A percentile compares a stretch with the other conserved stretches of the same genome.
Conservation (phyloP, 805 yeast genomes). For the Candida railenensis region DNA sequence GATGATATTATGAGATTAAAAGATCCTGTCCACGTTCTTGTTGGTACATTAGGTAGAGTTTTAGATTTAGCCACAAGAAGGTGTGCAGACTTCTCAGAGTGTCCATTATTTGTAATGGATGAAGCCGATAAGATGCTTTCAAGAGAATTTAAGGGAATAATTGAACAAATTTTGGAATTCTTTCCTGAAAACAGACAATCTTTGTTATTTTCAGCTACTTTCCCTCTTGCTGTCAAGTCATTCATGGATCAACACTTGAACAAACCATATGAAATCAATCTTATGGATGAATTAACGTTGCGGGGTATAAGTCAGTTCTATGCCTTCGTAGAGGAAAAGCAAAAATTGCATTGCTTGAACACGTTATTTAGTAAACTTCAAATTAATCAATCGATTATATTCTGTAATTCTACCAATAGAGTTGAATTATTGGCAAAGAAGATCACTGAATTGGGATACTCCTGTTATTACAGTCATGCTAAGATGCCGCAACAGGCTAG, state of each 20-base stretch:
- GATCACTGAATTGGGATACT: slow-evolving; percentile 93
- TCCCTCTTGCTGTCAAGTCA: slow-evolving; percentile 89
- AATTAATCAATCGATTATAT: slow-evolving; percentile 94
- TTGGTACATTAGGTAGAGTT: slow-evolving; percentile 98
- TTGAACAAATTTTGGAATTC: slow-evolving; percentile 80
- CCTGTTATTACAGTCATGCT: slow-evolving; percentile 96
- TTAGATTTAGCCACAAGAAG: slow-evolving; percentile 88
- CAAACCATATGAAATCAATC: slow-evolving; percentile 91
- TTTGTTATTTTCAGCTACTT: slow-evolving; percentile 89
- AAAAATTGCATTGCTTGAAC: slow-evolving; percentile 93
- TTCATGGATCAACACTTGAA: slow-evolving; percentile 89
- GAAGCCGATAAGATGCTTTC: slow-evolving; percentile 98
- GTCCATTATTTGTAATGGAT: slow-evolving; percentile 92
- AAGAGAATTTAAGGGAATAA: slow-evolving; percentile 82
- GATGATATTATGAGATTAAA: slow-evolving; percentile 92
- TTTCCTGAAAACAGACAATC: slow-evolving; percentile 76
- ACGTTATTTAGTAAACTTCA: slow-evolving; percentile 91
- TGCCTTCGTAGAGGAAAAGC: slow-evolving; percentile 97
- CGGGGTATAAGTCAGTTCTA: slow-evolving; percentile 96
- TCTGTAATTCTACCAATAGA: slow-evolving; percentile 95
- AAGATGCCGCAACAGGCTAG: slow-evolving; percentile 96
- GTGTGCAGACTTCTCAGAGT: slow-evolving; percentile 82
- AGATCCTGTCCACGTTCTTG: slow-evolving; percentile 91
- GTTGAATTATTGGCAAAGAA: slow-evolving; percentile 95
- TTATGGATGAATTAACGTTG: slow-evolving; percentile 96